phyloP scores from a whole-genome alignment of 768 basidiomycete species.

The Auriscalpium vulgare region DNA sequence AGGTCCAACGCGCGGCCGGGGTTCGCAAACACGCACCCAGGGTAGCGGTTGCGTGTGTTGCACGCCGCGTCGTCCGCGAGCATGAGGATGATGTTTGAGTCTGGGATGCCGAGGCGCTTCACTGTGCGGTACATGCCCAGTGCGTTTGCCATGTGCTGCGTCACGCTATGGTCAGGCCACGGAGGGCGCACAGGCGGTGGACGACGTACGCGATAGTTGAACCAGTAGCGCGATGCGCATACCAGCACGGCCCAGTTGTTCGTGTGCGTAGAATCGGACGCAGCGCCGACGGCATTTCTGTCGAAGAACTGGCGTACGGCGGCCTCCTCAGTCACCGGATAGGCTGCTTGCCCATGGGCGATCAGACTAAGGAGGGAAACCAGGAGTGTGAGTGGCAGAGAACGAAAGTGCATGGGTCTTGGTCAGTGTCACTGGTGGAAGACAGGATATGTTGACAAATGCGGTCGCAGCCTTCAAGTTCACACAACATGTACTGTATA shows the following conservation, averaged over 20 bases:
- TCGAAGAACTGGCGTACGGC: constrained; percentile 4
- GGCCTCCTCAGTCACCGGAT: neutral
- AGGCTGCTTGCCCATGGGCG: neutral
- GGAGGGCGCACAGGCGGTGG: neutral
- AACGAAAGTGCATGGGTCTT: too few relatives aligned
- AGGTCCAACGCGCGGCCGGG: constrained; percentile 74
- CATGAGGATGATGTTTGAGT: constrained; percentile 99
- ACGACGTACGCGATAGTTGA: constrained; percentile 85
- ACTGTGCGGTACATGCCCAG: constrained; percentile 99
- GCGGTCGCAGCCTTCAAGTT: too few relatives aligned
- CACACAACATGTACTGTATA: too few relatives aligned
- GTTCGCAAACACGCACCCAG: constrained; percentile 90
- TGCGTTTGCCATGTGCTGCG: constrained; percentile 95
- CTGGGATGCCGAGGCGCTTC: constrained; percentile 94
- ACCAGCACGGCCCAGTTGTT: constrained; percentile 99
- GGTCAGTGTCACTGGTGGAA: too few relatives aligned
- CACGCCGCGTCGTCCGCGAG: constrained; percentile 95
- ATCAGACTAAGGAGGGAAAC: constrained; percentile 1
- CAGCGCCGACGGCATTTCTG: neutral
- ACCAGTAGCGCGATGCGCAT: constrained; percentile 93
- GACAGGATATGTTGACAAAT: too few relatives aligned
- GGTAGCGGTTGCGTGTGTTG: constrained; percentile 85
- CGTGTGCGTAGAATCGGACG: constrained; percentile 48
- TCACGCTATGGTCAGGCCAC: neutral
- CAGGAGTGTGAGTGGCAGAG: neutral